Conservation (phyloP, 2,329 filamentous ascomycete genomes). For the Penicillium janthinellum region DNA sequence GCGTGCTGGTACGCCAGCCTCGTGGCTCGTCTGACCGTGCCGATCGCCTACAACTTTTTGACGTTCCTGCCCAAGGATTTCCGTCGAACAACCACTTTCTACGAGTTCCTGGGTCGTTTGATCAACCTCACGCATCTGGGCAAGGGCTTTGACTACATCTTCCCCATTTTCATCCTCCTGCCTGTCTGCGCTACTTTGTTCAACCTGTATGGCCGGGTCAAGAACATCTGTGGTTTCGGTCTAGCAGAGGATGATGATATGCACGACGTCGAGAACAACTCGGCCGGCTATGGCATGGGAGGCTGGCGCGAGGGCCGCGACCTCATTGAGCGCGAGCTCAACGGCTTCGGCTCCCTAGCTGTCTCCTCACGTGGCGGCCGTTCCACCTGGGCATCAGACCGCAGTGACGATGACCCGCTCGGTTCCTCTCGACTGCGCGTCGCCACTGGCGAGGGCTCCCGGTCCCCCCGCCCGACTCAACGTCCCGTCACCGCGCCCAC, state of each 20-base stretch:
- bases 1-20: conserved; percentile 96
- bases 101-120: conserved; percentile 77
- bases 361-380: conserved; percentile 39
- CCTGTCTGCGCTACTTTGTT: conserved; percentile 85
- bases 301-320: conserved; percentile 91
- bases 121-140: conserved; percentile 84
- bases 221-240: conserved; percentile 75
- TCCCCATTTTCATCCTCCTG: conserved; percentile 83
- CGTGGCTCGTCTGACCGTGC: conserved; percentile 88
- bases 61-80: conserved; percentile 77
- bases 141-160: conserved; percentile 81
- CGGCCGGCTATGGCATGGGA: conserved; percentile 70
- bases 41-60: conserved; percentile 93
- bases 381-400: conserved; percentile 32
- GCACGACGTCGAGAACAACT: conserved; percentile 62
- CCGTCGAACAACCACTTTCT: conserved; percentile 80
- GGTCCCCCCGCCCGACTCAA: conserved; percentile 32
- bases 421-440: conserved; percentile 38
- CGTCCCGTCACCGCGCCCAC: conserved; percentile 37
- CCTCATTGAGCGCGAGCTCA: conserved; percentile 83
- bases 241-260: conserved; percentile 72
- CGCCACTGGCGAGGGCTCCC: conserved; percentile 33
- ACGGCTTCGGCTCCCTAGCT: conserved; percentile 57
- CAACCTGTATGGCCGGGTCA: conserved; percentile 82
- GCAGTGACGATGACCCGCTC: conserved; percentile 28